Percentiles rank a stretch among this genome's conserved stretches.
Conservation (phyloP, 2,329 filamentous ascomycete genomes). For the Tolypocladium ophioglossoides region DNA sequence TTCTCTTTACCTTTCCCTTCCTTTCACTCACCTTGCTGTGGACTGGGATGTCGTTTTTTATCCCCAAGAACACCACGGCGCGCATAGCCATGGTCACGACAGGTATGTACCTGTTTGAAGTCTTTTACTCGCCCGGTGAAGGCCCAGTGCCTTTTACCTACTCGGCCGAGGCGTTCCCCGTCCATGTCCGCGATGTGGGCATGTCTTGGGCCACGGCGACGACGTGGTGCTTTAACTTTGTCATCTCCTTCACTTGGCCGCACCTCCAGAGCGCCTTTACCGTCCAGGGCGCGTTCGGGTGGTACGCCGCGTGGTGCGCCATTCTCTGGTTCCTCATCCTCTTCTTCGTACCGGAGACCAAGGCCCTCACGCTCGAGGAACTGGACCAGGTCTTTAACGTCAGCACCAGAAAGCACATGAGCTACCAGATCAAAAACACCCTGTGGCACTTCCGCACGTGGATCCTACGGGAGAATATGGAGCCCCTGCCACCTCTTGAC, state of each 20-base stretch:
- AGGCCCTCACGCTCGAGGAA: constrained; percentile 38
- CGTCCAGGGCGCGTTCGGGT: constrained; percentile 23
- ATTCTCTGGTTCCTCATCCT: constrained; percentile 36
- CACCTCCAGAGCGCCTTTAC: constrained; percentile 21
- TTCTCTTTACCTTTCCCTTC: constrained; percentile 21
- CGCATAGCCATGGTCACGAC: constrained; percentile 21
- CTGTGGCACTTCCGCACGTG: constrained; percentile 6
- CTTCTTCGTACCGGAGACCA: constrained; percentile 38
- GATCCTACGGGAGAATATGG: constrained; percentile 6
- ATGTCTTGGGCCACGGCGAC: constrained; percentile 28
- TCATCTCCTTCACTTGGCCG: constrained; percentile 19
- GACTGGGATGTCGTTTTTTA: constrained; percentile 11
- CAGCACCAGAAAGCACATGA: constrained; percentile 26
- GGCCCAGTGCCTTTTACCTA: constrained; percentile 27
- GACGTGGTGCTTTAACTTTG: constrained; percentile 17
- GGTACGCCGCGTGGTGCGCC: constrained; percentile 37
- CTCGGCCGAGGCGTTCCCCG: constrained; percentile 26
- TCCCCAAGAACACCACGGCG: constrained; percentile 6
- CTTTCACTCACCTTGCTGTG: not conserved
- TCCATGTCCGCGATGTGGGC: constrained; percentile 25
- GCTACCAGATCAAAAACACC: constrained; percentile 22
- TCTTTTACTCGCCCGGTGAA: constrained; percentile 23
- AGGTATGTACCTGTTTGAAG: constrained; percentile 25
- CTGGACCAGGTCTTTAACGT: constrained; percentile 38
- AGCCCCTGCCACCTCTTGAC: constrained; percentile 6